These are phyloP conservation scores for Fraxinus nigra DNA, from an alignment of 305 asterid species.

Conservation along the genomic window DNA sequence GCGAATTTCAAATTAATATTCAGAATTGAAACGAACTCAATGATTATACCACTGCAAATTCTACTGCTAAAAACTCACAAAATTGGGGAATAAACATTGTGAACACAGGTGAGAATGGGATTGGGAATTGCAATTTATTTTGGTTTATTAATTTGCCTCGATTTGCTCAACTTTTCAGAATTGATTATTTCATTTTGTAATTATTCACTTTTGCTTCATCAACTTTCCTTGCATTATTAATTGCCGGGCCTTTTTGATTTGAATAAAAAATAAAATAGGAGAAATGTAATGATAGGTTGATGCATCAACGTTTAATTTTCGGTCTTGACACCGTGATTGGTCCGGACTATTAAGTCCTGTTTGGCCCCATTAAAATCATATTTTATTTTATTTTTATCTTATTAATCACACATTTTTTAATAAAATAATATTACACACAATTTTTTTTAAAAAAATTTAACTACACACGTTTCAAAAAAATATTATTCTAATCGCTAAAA, in stretches of 20 bases:
- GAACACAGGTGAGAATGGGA: background rate
- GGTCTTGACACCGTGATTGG: background rate
- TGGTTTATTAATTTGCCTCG: background rate
- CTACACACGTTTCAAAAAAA: too few species aligned
- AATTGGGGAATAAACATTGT: background rate
- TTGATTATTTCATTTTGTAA: background rate
- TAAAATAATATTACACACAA: too few species aligned
- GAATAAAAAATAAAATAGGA: background rate
- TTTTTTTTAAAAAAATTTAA: too few species aligned
- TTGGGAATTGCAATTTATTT: background rate
- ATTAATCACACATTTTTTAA: too few species aligned
- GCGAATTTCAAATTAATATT: background rate
- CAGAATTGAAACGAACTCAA: background rate
- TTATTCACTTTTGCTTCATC: background rate
- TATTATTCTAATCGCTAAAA: too few species aligned
- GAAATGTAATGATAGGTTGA: background rate
- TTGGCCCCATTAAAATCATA: too few species aligned
- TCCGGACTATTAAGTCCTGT: background rate
- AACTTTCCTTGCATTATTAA: background rate
- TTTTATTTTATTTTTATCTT: too few species aligned
- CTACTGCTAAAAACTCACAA: background rate
- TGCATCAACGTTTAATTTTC: background rate
- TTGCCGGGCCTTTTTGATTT: conserved; percentile 4
- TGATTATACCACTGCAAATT: background rate
- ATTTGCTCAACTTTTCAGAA: background rate